A percentile compares a stretch with the other conserved stretches of the same genome.
Evolutionary conservation across 2,329 filamentous ascomycete genomes (phyloP).

Genomic region (Basipetospora chlamydospora): DNA sequence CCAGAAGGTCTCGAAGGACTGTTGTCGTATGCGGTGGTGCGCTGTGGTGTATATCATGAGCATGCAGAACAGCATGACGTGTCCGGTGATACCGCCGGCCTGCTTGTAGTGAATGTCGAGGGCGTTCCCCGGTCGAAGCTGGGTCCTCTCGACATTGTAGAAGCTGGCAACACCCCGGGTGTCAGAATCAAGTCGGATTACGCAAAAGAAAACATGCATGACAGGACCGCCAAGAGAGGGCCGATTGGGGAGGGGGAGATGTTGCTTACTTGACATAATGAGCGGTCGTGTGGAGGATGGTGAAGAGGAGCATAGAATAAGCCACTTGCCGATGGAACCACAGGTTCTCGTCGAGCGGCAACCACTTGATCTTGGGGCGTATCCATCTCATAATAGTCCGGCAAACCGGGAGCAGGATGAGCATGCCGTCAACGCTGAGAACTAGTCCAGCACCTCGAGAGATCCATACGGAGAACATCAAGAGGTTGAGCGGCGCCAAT

Average conservation of each 20-base stretch:
- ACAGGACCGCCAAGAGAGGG: no score
- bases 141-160: slow-evolving; percentile 79
- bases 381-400: slow-evolving; percentile 74
- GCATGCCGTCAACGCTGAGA: slow-evolving; percentile 66
- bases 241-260: neutral
- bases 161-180: no score
- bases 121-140: slow-evolving; percentile 67
- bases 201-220: no score
- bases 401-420: slow-evolving; percentile 91
- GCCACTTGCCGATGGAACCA: slow-evolving; percentile 96
- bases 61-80: slow-evolving; percentile 99
- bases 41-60: slow-evolving; percentile 94
- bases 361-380: slow-evolving; percentile 71
- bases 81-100: slow-evolving; percentile 83
- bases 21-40: slow-evolving; percentile 84
- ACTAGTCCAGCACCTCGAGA: slow-evolving; percentile 85
- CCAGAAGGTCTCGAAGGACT: slow-evolving; percentile 98
- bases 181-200: no score
- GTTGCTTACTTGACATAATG: slow-evolving; percentile 83
- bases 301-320: slow-evolving; percentile 76
- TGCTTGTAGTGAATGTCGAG: slow-evolving; percentile 85
- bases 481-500: slow-evolving; percentile 63
- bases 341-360: slow-evolving; percentile 89
- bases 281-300: slow-evolving; percentile 56
- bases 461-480: slow-evolving; percentile 86